phyloP scores from a whole-genome alignment of 768 basidiomycete species.

The Kondoa malvinella region DNA sequence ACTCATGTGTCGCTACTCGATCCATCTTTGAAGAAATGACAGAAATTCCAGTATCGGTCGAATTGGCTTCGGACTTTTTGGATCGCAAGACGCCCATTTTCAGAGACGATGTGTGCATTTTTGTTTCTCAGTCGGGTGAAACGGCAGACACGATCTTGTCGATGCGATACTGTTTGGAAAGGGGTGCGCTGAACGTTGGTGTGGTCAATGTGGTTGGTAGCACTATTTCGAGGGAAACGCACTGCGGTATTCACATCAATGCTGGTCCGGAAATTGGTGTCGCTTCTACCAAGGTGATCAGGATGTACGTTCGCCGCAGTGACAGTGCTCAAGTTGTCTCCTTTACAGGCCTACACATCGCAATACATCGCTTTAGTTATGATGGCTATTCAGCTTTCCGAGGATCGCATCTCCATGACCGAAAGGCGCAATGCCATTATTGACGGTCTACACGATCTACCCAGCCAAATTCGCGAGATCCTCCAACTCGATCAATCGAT shows the following conservation, averaged over 20 bases:
- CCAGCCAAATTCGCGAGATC: slow-evolving; percentile 69
- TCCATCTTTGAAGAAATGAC: slow-evolving; percentile 98
- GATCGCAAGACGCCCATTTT: slow-evolving; percentile 99
- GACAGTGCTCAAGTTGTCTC: background rate
- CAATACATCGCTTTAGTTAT: slow-evolving; percentile 96
- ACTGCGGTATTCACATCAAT: slow-evolving; percentile 99
- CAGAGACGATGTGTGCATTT: slow-evolving; percentile 91
- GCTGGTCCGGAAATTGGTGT: slow-evolving; percentile 98
- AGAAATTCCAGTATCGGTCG: slow-evolving; percentile 92
- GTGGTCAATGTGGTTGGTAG: slow-evolving; percentile 98
- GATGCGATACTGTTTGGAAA: slow-evolving; percentile 85
- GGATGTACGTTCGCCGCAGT: background rate
- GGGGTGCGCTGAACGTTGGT: slow-evolving; percentile 89
- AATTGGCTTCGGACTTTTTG: slow-evolving; percentile 93
- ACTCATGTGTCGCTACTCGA: slow-evolving; percentile 88
- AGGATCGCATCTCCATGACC: slow-evolving; percentile 85
- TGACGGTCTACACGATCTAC: slow-evolving; percentile 74
- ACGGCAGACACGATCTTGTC: slow-evolving; percentile 96
- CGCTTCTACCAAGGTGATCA: slow-evolving; percentile 76
- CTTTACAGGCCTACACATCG: slow-evolving; percentile 72
- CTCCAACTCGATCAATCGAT: slow-evolving; percentile 59
- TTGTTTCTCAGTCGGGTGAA: slow-evolving; percentile 94
- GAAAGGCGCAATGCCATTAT: slow-evolving; percentile 86
- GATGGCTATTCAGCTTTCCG: slow-evolving; percentile 95
- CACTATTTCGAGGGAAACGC: slow-evolving; percentile 72